These are phyloP conservation scores for Silene coronaria DNA, from an alignment of 179 eudicot genomes.

Conservation along the genomic window DNA sequence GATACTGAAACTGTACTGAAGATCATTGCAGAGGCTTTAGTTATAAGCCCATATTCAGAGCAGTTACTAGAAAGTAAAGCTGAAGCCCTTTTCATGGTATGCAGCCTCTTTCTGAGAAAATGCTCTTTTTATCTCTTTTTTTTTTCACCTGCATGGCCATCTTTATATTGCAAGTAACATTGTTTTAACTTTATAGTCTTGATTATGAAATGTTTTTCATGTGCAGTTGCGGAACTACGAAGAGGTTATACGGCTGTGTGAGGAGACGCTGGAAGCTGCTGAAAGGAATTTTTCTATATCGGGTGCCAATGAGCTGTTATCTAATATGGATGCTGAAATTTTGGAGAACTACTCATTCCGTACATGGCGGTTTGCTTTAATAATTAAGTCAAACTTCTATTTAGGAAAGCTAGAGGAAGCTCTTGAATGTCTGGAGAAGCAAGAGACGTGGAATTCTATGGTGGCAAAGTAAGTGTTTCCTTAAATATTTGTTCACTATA, in stretches of 20 bases:
- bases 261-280: conserved; percentile 57
- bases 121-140: not conserved
- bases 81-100: conserved; percentile 71
- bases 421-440: conserved; percentile 64
- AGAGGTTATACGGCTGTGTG: conserved; percentile 71
- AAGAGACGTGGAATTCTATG: conserved; percentile 45
- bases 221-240: conserved; percentile 65
- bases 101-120: conserved; percentile 15
- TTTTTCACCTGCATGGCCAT: not conserved
- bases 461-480: conserved; percentile 45
- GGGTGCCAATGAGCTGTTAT: conserved; percentile 20
- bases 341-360: conserved; percentile 31
- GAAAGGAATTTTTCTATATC: conserved; percentile 46
- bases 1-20: conserved; percentile 49
- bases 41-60: conserved; percentile 69
- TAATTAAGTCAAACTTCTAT: conserved; percentile 62
- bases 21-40: conserved; percentile 52
- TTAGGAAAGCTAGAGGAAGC: conserved; percentile 87
- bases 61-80: conserved; percentile 77
- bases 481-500: not conserved
- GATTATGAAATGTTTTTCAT: conserved; percentile 10
- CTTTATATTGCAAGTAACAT: not conserved
- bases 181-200: conserved; percentile 3
- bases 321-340: conserved; percentile 32
- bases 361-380: conserved; percentile 66